Evolutionary conservation across 1,284 basidiomycete genomes (phyloP), one percentile per base, ranked within the genome.

Genomic region (Ceratorhiza oryzae-sativae): DNA sequence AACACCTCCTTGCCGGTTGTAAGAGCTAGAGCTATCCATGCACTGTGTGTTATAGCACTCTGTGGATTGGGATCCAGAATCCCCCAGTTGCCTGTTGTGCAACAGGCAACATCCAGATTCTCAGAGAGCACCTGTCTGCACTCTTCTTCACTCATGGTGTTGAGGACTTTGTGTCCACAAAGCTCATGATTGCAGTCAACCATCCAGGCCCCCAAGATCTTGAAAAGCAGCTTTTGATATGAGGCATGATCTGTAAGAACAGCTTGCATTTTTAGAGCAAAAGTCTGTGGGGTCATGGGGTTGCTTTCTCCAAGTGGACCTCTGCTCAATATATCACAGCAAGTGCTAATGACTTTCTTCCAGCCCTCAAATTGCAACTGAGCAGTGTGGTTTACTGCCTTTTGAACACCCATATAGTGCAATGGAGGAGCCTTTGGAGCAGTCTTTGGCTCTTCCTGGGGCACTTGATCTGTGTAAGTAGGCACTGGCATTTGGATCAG

Each of bases 171-270:
- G 3, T 3, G 3, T 0, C 25, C 68, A 10, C 55, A 25, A 25
- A 15, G 18, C 18, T 71, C 27, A 0, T 55, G 55, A 58, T 71
- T 55, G 18, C 55, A 59, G 12, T 23, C 20, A 9, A 12, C 18
- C 23, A 48, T 59, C 68, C 68, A 71, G 13, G 42, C 39, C 25
- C 15, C 25, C 0, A 71, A 20, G 0, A 71, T 53, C 39, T 59
- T 18, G 0, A 34, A 23, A 0, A 59, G 15, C 0, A 6, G n/a
- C 1, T 45, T 46, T 18, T 71, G 51, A 25, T 71, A 39, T 10
- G 68, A 36, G 0, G 68, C 68, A 41, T 71, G 68, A 36, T 71
- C 55, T 0, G 68, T 46, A n/a, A 39, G 46, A 6, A 60, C 9
- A 18, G 34, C 51, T 30, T 36, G 53, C 13, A 70, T 20, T 18